Evolutionary conservation across 2,329 filamentous ascomycete species (phyloP), one percentile per base, ranked within the genome.

Genomic region (Knoxdaviesia proteae): DNA sequence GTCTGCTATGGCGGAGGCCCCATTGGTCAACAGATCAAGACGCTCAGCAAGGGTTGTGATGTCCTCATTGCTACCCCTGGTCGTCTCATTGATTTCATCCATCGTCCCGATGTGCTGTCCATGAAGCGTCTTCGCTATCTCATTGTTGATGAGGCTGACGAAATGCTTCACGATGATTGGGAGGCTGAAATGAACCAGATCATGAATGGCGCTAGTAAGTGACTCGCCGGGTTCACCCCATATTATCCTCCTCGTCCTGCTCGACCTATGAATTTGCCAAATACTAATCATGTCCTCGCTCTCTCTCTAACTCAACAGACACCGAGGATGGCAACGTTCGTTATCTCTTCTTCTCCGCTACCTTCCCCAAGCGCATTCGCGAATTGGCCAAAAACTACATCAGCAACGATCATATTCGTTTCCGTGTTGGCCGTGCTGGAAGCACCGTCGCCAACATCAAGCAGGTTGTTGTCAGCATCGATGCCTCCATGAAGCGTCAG

Each of bases 141-240:
- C 49, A 73, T 96, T 49, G 77, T 98, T 47, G 90, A 96, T 46
- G 90, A 98, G 56, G 90, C 90, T 0, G 90, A 98, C 54, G 88
- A 98, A 62, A 78, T 98, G 68, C 69, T 98, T 0, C 67, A 79
- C 0, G 55, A 65, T 1, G 82, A 87, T 52, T 96, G 90, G 84
- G 70, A 79, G 36, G 68, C 75, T 0, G 76, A 87, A 4, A 68
- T 96, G 46, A 67, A 68, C 38, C 75, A 74, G 52, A 80, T 96
- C 46, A 76, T 96, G 58, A 67, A 68, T 41, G 86, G 84, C 47
- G 81, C 81, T 53, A 84, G 86, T 87, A 70, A 62, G 74, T 62
- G 40, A 10, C 41, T n/a, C 34, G 33, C 43, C 10, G 11, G n/a
- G 6, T 38, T 10, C 30, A 31, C 30, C 9, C 29, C 8, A 35